Evolutionary conservation across 352 stramenopile genomes (phyloP), one percentile per base, ranked within the genome.

Genomic region (Peronospora farinosa): DNA sequence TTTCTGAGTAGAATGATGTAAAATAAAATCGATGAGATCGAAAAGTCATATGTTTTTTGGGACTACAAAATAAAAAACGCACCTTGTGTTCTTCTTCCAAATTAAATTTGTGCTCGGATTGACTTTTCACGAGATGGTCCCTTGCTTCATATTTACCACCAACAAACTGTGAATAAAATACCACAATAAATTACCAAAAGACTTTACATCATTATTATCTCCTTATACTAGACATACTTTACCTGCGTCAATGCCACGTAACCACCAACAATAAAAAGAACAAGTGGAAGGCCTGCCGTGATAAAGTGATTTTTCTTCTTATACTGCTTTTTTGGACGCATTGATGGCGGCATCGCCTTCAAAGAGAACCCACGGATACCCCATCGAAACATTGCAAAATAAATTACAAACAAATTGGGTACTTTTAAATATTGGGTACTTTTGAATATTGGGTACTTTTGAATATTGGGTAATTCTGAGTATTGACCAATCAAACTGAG

Each of bases 31-130:
- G 0, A 27, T 27, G 23, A 27, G 21, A 27, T 5, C 23, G 2
- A 5, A n/a, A n/a, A n/a, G 23, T 5, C 23, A 27, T 27, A 0
- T 27, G 5, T 27, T 27, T 27, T 6, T 27, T 5, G 5, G 3
- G 8, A 31, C 27, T n/a, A n/a, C n/a, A n/a, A 10, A 7, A 5
- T 10, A 31, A 11, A 32, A 32, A 4, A 28, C 60, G 28, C 49
- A 94, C 83, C 69, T 86, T 87, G 68, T 94, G 74, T 58, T 94
- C 83, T 41, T 94, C 83, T 27, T 91, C 78, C 41, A 94, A 56
- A 41, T 94, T 79, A 47, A 94, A 94, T 21, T 71, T 65, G 13
- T 78, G 80, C 49, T 76, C 72, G 27, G 80, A 85, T 55, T 94
- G 79, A 60, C 80, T 92, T 61, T 92, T 90, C 61, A 94, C 72